Evolutionary conservation across 768 basidiomycete genomes (phyloP), one percentile per base, ranked within the genome.

Genomic region (Mycena vitilis): DNA sequence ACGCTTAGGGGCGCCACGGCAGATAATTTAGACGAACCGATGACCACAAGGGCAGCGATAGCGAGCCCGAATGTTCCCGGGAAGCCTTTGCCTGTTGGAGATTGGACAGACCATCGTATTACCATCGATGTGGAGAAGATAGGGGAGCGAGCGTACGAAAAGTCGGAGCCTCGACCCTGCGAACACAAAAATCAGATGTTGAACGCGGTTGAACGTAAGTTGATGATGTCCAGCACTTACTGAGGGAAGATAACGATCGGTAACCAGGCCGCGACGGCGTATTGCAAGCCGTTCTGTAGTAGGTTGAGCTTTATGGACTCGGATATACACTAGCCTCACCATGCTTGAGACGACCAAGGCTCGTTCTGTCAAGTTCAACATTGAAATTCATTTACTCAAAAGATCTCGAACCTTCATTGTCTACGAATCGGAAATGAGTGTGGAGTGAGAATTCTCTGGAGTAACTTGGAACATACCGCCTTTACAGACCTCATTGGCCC

Each of bases 171-270:
- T 68, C 61, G n/a, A 51, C 51, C 53, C 69, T 70, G 44, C 12
- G 11, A n/a, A n/a, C 22, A 40, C 11, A 42, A 3, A 45, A n/a
- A 36, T 36, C 38, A 54, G 9, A 48, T 34, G 49, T 55, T 40
- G 30, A 23, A 15, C 20, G 48, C 22, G 15, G 25, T 30, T 30
- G 30, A 30, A 30, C 30, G 30, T 30, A 30, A 30, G 30, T 30
- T 30, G 22, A 9, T 63, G 42, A 34, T 22, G 36, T 40, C 18
- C 3, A 16, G 23, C 44, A 49, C 75, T 59, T 30, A 74, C 71
- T 76, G 75, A 55, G 75, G 75, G 57, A 76, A 76, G 15, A 76
- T 76, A 10, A 76, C 73, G 42, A 76, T 76, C 30, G 75, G 75
- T 13, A 76, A 53, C 74, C 74, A 76, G 15, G 74, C 75, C 16